These are phyloP conservation scores for Nannizzia gypsea DNA, from an alignment of 2,329 filamentous ascomycete genomes.

Conservation along the genomic window DNA sequence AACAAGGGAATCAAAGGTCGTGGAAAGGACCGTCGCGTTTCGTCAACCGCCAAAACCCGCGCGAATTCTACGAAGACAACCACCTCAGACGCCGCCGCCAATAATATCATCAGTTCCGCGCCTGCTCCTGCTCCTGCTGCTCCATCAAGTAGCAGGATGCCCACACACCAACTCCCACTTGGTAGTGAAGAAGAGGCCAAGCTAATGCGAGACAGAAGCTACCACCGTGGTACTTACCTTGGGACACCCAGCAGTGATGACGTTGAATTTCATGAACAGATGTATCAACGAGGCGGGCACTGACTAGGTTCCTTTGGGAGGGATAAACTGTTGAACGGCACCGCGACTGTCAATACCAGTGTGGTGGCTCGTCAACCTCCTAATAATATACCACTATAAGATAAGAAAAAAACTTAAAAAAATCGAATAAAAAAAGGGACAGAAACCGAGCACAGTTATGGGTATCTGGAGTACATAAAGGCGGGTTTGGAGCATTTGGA, in stretches of 20 bases:
- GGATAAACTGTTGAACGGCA: background rate
- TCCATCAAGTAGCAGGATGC: background rate
- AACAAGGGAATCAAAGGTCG: constrained; percentile 98
- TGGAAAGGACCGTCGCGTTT: constrained; percentile 58
- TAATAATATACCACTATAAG: background rate
- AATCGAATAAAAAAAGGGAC: background rate
- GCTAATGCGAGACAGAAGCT: constrained; percentile 9
- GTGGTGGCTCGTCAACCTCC: background rate
- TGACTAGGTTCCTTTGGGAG: background rate
- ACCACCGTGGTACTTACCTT: constrained; percentile 11
- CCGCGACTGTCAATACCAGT: background rate
- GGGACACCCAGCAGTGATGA: constrained; percentile 15
- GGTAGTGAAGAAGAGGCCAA: background rate
- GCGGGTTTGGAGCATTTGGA: constrained; percentile 2
- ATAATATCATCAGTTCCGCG: background rate
- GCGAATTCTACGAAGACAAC: background rate
- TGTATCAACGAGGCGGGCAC: constrained; percentile 12
- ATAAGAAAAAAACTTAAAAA: no score
- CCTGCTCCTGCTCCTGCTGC: background rate
- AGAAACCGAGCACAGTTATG: background rate
- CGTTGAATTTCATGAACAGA: constrained; percentile 14
- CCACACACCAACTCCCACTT: background rate
- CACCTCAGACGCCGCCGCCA: background rate
- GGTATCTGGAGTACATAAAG: background rate
- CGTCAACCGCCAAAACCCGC: constrained; percentile 21